These are phyloP conservation scores for Galeopsis tetrahit DNA, from an alignment of 257 asterid genomes.

Conservation along the genomic window DNA sequence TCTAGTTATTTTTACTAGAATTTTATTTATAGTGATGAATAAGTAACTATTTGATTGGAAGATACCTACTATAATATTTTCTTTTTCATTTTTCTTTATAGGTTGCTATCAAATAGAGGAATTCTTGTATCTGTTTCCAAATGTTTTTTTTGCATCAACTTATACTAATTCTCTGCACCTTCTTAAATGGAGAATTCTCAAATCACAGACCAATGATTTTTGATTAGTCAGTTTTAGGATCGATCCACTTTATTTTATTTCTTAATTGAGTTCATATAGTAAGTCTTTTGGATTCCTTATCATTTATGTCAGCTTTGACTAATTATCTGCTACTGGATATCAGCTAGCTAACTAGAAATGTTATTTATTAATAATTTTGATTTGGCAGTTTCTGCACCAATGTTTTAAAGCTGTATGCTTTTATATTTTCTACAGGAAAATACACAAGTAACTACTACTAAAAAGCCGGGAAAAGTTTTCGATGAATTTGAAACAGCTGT, in stretches of 20 bases:
- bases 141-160: slow-evolving; percentile 17
- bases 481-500: slow-evolving; percentile 49
- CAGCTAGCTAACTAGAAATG: slow-evolving; percentile 11
- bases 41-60: not conserved
- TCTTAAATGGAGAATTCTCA: slow-evolving; percentile 18
- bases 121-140: not conserved
- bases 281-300: slow-evolving; percentile 2
- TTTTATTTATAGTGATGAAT: slow-evolving; percentile 12
- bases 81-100: not conserved
- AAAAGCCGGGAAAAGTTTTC: slow-evolving; percentile 56
- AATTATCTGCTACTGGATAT: slow-evolving; percentile 24
- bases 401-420: slow-evolving; percentile 27
- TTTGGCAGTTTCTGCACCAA: slow-evolving; percentile 28
- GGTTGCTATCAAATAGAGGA: slow-evolving; percentile 1
- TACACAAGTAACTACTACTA: slow-evolving; percentile 54
- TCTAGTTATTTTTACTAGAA: slow-evolving; percentile 27
- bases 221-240: slow-evolving; percentile 15
- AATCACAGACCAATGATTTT: slow-evolving; percentile 21
- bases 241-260: slow-evolving; percentile 22
- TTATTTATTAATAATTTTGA: slow-evolving; percentile 15
- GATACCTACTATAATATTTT: slow-evolving; percentile 3
- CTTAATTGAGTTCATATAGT: not conserved
- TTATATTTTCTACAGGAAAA: slow-evolving; percentile 65
- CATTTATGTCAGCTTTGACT: slow-evolving; percentile 24
- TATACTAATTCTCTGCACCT: slow-evolving; percentile 29